Conservation (phyloP, 345 rosid species). For the Ceriops zippeliana region DNA sequence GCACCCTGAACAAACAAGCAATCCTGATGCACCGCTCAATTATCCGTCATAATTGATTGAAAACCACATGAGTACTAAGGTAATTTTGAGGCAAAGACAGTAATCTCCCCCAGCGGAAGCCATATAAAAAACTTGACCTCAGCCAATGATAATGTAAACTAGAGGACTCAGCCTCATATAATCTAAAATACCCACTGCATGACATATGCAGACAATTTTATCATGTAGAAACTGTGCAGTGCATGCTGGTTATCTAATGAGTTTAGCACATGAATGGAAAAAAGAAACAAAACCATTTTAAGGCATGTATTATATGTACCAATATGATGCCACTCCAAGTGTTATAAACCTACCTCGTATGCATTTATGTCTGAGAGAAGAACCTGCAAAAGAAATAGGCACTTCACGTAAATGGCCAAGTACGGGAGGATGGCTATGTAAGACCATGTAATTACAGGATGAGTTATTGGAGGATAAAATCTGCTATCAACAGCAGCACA, state of each 20-base stretch:
- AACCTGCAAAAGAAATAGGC: constrained; percentile 47
- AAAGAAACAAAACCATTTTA: background rate
- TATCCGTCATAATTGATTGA: no score
- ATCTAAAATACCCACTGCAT: no score
- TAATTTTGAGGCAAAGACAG: no score
- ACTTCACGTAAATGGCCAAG: background rate
- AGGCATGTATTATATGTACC: background rate
- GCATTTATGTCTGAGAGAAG: constrained; percentile 84
- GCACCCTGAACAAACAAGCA: background rate
- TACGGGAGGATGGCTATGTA: background rate
- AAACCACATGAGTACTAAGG: no score
- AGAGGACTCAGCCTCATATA: no score
- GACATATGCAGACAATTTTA: no score
- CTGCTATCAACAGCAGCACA: background rate
- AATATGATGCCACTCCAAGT: background rate
- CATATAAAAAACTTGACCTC: no score
- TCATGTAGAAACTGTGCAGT: no score
- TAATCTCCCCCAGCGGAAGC: no score
- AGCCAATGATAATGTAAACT: no score
- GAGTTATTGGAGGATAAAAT: background rate
- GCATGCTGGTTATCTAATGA: no score
- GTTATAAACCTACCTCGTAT: constrained; percentile 50
- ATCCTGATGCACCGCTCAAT: no score
- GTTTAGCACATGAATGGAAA: background rate
- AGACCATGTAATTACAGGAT: background rate